phyloP scores from a whole-genome alignment of 257 asterid species.

The Coffea canephora region DNA sequence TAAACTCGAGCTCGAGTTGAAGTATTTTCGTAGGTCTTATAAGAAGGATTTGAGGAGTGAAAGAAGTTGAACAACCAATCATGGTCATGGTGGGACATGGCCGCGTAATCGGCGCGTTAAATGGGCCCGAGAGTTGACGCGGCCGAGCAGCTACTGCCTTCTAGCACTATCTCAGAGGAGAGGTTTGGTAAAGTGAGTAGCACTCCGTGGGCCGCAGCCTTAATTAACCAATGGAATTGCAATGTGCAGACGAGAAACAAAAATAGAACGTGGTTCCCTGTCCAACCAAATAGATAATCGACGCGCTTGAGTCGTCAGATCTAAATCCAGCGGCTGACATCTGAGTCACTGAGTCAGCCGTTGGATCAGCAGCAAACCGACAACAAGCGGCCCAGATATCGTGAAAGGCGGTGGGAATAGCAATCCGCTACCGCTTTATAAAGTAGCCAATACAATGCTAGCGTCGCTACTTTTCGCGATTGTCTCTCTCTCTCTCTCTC shows the following conservation, averaged over 20 bases:
- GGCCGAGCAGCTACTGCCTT: not conserved
- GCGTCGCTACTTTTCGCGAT: not conserved
- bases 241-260: not conserved
- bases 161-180: not conserved
- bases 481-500: slow-evolving; percentile 13
- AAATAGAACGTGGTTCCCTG: too few species aligned
- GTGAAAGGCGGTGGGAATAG: slow-evolving; percentile 20
- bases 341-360: slow-evolving; percentile 19
- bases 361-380: slow-evolving; percentile 22
- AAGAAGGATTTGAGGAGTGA: too few species aligned
- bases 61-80: too few species aligned
- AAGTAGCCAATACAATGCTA: too few species aligned
- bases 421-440: not conserved
- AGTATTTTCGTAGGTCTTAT: too few species aligned
- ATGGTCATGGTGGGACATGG: not conserved
- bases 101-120: not conserved
- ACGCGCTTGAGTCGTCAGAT: slow-evolving; percentile 7
- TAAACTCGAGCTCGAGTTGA: too few species aligned
- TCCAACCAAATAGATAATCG: not conserved
- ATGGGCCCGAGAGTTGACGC: not conserved
- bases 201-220: not conserved
- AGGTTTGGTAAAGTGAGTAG: not conserved
- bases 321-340: slow-evolving; percentile 40
- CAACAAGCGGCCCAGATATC: slow-evolving; percentile 24
- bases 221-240: not conserved